Evolutionary conservation across 257 asterid genomes (phyloP), one percentile per base, ranked within the genome.

Genomic region (Ehretia macrophylla): DNA sequence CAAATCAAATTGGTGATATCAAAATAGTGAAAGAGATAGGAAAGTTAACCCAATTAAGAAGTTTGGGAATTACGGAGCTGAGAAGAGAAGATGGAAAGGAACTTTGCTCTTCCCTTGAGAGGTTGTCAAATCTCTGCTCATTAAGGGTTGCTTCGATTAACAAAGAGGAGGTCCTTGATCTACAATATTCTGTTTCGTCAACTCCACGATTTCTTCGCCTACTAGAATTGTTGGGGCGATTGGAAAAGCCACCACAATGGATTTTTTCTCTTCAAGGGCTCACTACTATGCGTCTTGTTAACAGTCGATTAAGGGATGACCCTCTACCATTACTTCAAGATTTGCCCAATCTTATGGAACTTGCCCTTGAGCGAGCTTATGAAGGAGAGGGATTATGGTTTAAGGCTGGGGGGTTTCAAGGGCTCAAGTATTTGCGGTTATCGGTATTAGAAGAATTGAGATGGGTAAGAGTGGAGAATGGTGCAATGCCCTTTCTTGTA

Each of bases 191-290:
- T 4, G 1, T 32, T 17, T 38, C 53, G 4, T 35, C 54, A 23
- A 17, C 58, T 11, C 18, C 59, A 1, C 27, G 27, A 14, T 10
- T 4, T 42, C 70, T 75, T 17, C 53, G 35, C 8, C 10, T 0
- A 3, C 17, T 70, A 5, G 1, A 1, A 1, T 32, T 70, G 35
- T 10, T 8, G 0, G 77, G 72, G 6, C 51, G 47, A 5, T 38
- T 67, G 32, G 50, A 56, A 38, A 58, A 14, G 21, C 11, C 63
- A 8, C 73, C 76, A 3, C 64, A 9, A 5, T 69, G 76, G 70
- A 3, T 75, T 11, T 0, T 64, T 55, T 58, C 48, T 32, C 71
- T 66, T 20, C 60, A n/a, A 3, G 47, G 58, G 17, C 59, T 75
- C 9, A 50, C 59, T 1, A 1, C 0, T 17, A 0, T 70, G 16